A percentile compares a stretch with the other conserved stretches of the same genome.
Conservation (phyloP, 129 eudicot genomes). For the Pulicaria dysenterica region DNA sequence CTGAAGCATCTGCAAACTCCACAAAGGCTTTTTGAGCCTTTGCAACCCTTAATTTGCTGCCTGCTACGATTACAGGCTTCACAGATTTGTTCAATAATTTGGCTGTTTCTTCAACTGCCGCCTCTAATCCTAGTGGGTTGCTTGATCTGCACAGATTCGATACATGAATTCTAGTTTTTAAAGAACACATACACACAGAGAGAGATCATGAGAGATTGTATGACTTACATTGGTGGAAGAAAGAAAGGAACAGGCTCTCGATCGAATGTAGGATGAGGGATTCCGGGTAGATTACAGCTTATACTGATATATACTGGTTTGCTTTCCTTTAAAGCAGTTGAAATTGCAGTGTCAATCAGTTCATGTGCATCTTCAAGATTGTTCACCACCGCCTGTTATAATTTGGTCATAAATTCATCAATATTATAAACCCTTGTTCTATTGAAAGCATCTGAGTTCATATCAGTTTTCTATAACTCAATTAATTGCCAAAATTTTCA, state of each 20-base stretch:
- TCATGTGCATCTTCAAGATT: constrained; percentile 93
- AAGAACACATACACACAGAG: neutral
- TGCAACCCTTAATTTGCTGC: constrained; percentile 63
- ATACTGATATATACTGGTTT: constrained; percentile 86
- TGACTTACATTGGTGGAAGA: constrained; percentile 63
- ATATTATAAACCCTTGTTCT: no score
- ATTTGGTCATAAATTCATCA: neutral
- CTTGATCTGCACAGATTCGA: constrained; percentile 46
- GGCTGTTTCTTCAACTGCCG: constrained; percentile 84
- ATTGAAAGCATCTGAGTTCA: no score
- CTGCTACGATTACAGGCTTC: constrained; percentile 80
- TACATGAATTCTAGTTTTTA: neutral
- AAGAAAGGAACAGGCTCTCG: constrained; percentile 71
- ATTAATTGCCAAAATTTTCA: no score
- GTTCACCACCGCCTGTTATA: constrained; percentile 68
- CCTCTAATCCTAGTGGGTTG: constrained; percentile 74
- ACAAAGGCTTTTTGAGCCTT: constrained; percentile 67
- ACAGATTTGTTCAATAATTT: constrained; percentile 76
- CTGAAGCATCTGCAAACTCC: constrained; percentile 75
- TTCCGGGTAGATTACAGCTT: constrained; percentile 75
- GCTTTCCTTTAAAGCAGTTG: constrained; percentile 85
- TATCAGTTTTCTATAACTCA: no score
- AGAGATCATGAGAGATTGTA: neutral
- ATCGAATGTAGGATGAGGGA: constrained; percentile 74
- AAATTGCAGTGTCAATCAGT: constrained; percentile 76